phyloP scores from a whole-genome alignment of 495 filamentous ascomycete species.

The Tuber brumale region DNA sequence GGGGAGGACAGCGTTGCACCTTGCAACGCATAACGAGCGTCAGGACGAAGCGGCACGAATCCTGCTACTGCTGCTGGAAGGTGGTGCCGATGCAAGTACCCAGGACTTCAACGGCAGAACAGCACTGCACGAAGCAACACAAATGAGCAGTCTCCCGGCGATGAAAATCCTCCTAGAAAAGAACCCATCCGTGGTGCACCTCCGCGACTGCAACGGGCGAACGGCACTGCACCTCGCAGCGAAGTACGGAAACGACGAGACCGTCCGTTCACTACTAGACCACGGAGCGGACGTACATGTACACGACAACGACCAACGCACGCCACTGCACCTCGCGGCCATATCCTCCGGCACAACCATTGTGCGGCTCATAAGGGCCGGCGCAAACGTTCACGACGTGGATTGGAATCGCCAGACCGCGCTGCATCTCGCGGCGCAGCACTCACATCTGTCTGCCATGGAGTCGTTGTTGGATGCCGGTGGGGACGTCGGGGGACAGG shows the following conservation, averaged over 20 bases:
- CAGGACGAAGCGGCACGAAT: background rate
- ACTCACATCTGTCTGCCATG: conserved; percentile 9
- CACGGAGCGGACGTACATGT: background rate
- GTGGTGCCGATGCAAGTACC: conserved; percentile 30
- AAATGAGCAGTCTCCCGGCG: conserved; percentile 7
- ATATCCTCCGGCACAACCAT: background rate
- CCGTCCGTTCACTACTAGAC: conserved; percentile 4
- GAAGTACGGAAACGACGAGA: background rate
- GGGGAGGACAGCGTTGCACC: conserved; percentile 14
- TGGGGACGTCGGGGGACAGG: conserved; percentile 12
- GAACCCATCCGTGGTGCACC: conserved; percentile 12
- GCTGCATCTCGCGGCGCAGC: conserved; percentile 2
- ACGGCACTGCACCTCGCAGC: conserved; percentile 16
- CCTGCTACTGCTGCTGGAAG: conserved; percentile 9
- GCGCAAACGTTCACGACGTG: conserved; percentile 2
- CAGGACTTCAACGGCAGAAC: conserved; percentile 14
- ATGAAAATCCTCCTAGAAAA: conserved; percentile 23
- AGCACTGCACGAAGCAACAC: conserved; percentile 24
- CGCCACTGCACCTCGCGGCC: conserved; percentile 15
- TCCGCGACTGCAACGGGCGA: background rate
- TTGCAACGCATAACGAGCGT: conserved; percentile 14
- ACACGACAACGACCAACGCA: conserved; percentile 4
- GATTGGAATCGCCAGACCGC: conserved; percentile 3
- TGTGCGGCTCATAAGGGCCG: background rate
- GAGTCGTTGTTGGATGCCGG: conserved; percentile 13